A percentile compares a stretch with the other conserved stretches of the same genome.
Evolutionary conservation across 257 asterid species (phyloP).

Genomic region (Vinca minor): DNA sequence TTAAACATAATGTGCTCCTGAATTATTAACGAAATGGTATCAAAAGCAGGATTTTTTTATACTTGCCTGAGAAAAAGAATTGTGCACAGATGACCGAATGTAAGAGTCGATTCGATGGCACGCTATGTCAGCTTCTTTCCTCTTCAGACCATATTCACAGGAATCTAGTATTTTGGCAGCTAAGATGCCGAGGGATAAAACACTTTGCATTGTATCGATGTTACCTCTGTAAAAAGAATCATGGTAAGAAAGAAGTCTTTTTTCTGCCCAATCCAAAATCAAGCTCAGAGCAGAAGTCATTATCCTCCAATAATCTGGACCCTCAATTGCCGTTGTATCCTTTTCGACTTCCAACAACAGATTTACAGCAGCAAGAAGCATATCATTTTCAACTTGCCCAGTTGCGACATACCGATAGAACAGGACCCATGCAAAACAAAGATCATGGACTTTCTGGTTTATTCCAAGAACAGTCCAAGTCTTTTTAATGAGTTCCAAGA

Average conservation of each 20-base stretch:
- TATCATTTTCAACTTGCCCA: constrained; percentile 60
- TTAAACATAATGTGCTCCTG: not conserved
- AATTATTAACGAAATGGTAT: not conserved
- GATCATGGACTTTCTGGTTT: constrained; percentile 53
- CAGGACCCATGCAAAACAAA: constrained; percentile 76
- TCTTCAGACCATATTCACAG: constrained; percentile 32
- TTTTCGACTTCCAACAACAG: constrained; percentile 57
- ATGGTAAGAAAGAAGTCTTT: constrained; percentile 57
- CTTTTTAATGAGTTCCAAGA: constrained; percentile 68
- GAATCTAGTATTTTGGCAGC: constrained; percentile 50
- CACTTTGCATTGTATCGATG: constrained; percentile 53
- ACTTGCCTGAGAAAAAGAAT: constrained; percentile 79
- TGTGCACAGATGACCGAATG: constrained; percentile 68
- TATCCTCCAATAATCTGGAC: constrained; percentile 45
- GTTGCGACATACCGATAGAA: constrained; percentile 45
- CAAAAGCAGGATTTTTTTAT: constrained; percentile 8
- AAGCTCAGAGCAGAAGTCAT: constrained; percentile 34
- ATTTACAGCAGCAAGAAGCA: constrained; percentile 56
- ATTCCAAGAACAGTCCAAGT: constrained; percentile 81
- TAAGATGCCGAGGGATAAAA: constrained; percentile 48
- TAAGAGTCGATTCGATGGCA: constrained; percentile 49
- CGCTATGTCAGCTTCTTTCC: constrained; percentile 44
- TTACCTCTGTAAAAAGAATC: constrained; percentile 60
- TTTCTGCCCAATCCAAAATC: constrained; percentile 64
- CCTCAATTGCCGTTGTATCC: constrained; percentile 37